Base-by-base conservation (phyloP, 176 grass and related monocot genomes). In the Secale cereale region DNA sequence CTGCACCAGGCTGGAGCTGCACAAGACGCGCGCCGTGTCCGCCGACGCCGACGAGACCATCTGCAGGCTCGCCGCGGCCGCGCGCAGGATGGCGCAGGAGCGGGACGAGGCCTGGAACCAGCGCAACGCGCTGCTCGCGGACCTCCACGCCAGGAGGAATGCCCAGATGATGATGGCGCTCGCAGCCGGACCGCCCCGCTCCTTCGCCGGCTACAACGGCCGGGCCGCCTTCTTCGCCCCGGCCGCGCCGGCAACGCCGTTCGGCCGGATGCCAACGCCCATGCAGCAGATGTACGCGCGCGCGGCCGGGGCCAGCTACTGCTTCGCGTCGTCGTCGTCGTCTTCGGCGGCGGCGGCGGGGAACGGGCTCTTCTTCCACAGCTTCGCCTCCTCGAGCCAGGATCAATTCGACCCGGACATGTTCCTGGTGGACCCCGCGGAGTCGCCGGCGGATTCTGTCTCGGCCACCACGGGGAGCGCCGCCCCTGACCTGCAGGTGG, bases 341-440 rank as follows among this genome's bases (percentile, higher is more conserved):
- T 25, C 57, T 8, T 4, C 57, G 3, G 0, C 19, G 19, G 52
- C 50, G 52, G 7, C 19, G 52, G 52, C 52, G 1, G 52, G 52
- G 19, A 57, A 57, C 52, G 52, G 52, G 52, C 19, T 57, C 7
- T 57, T 57, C 52, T 57, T 57, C 23, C 12, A 65, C 32, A 54
- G 39, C 17, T 23, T 79, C 1, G 26, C 75, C 64, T 88, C 75
- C 15, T 56, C 66, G 13, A 59, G 52, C 17, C 77, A 81, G 70
- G 78, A 73, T 20, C 41, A 66, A 1, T 90, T 86, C 10, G 83
- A 90, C 7, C 72, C 88, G 19, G 63, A 90, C 72, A 78, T 82
- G 78, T 86, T 86, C 56, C 52, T 86, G 41, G 78, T 65, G 19
- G 88, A 86, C n/a, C 54, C 31, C 11, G 19, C 10, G 0, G 88